phyloP scores from a whole-genome alignment of 1,139 yeast genomes.

The Suhomyces kunorum region DNA sequence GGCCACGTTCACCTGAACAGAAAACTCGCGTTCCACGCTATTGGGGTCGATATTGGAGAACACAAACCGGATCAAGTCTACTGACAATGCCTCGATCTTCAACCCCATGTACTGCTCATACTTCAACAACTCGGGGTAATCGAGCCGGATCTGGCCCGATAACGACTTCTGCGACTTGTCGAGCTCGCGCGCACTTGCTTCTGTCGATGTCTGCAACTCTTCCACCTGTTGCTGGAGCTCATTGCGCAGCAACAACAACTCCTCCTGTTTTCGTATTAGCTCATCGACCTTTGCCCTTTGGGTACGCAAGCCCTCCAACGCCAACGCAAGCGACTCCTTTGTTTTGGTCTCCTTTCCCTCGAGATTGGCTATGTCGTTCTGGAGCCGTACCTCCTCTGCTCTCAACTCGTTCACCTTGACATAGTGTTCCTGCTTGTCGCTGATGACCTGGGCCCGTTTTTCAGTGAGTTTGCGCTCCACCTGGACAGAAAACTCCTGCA shows the following conservation, averaged over 20 bases:
- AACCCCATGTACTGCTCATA: conserved; percentile 51
- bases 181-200: conserved; percentile 22
- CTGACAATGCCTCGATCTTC: conserved; percentile 40
- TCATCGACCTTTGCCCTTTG: conserved; percentile 27
- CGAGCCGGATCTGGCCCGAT: conserved; percentile 32
- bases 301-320: conserved; percentile 19
- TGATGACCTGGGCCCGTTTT: conserved; percentile 31
- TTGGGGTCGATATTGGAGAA: conserved; percentile 47
- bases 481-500: conserved; percentile 31
- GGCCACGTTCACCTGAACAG: conserved; percentile 41
- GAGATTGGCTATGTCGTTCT: conserved; percentile 24
- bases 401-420: conserved; percentile 32
- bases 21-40: conserved; percentile 38
- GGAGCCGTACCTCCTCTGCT: conserved; percentile 29
- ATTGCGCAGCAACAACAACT: conserved; percentile 23
- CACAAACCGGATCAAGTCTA: conserved; percentile 38
- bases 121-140: conserved; percentile 41
- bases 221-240: conserved; percentile 31
- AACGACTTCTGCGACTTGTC: conserved; percentile 22
- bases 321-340: conserved; percentile 22
- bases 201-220: conserved; percentile 26
- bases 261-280: conserved; percentile 26
- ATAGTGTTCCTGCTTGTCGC: conserved; percentile 31
- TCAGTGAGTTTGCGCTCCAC: conserved; percentile 29
- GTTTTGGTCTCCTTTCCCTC: conserved; percentile 25